phyloP scores from a whole-genome alignment of 1,284 basidiomycete species.

The Xanthoconium separans region DNA sequence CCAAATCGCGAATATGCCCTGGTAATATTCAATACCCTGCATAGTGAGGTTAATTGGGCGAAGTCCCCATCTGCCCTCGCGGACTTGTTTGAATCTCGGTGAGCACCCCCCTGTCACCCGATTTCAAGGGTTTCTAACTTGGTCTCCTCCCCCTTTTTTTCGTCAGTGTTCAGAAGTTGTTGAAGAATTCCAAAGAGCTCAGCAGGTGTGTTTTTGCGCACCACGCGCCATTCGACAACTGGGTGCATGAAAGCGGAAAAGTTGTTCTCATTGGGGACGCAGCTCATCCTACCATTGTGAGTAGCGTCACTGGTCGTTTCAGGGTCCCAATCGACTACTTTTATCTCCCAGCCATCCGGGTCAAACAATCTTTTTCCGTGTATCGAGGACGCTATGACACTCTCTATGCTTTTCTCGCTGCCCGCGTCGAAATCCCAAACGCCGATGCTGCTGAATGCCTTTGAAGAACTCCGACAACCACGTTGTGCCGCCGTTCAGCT shows the following conservation, averaged over 20 bases:
- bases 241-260: constrained; percentile 48
- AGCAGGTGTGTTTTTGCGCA: constrained; percentile 36
- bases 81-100: constrained; percentile 38
- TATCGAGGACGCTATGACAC: constrained; percentile 54
- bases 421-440: constrained; percentile 42
- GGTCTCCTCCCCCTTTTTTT: not conserved
- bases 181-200: constrained; percentile 37
- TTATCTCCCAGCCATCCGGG: constrained; percentile 35
- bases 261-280: constrained; percentile 52
- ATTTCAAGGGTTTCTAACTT: not conserved
- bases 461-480: constrained; percentile 48
- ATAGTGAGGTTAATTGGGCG: constrained; percentile 25
- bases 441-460: constrained; percentile 44
- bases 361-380: constrained; percentile 37
- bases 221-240: constrained; percentile 39
- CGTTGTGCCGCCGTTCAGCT: constrained; percentile 39
- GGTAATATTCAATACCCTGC: constrained; percentile 29
- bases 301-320: constrained; percentile 4
- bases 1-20: constrained; percentile 32
- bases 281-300: constrained; percentile 49
- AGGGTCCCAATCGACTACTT: not conserved
- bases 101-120: not conserved
- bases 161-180: constrained; percentile 39
- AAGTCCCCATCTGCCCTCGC: constrained; percentile 27
- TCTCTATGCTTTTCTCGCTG: constrained; percentile 48